Evolutionary conservation across 2,329 filamentous ascomycete genomes (phyloP).

Genomic region (Bipolaris bicolor): DNA sequence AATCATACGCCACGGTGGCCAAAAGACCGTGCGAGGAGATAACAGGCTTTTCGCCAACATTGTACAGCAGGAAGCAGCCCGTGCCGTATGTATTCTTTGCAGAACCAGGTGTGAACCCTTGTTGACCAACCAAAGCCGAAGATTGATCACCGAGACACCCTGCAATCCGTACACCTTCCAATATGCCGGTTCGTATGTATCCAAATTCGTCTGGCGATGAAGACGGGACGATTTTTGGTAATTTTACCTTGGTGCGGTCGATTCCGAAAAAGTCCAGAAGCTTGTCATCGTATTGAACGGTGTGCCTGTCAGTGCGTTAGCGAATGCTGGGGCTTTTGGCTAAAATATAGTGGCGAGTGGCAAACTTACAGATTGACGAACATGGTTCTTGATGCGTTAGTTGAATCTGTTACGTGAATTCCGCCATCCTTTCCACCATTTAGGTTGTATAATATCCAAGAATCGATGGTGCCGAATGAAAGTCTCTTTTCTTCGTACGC

Average conservation of each 20-base stretch:
- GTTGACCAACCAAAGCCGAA: conserved; percentile 82
- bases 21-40: conserved; percentile 83
- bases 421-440: conserved; percentile 73
- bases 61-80: conserved; percentile 87
- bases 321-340: conserved; percentile 3
- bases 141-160: conserved; percentile 89
- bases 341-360: background rate
- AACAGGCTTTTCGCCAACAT: conserved; percentile 83
- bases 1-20: conserved; percentile 86
- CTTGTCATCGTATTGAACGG: conserved; percentile 77
- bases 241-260: conserved; percentile 70
- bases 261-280: conserved; percentile 82
- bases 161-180: conserved; percentile 76
- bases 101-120: conserved; percentile 78
- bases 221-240: conserved; percentile 85
- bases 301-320: conserved; percentile 53
- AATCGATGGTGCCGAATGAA: conserved; percentile 85
- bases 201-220: conserved; percentile 78
- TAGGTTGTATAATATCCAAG: conserved; percentile 85
- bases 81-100: conserved; percentile 94
- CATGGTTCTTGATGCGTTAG: conserved; percentile 91
- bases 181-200: conserved; percentile 65
- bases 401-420: conserved; percentile 81
- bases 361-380: conserved; percentile 75
- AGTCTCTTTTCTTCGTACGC: conserved; percentile 79